phyloP scores from a whole-genome alignment of 139 green algal species.

The Zygnema circumcarinatum region DNA sequence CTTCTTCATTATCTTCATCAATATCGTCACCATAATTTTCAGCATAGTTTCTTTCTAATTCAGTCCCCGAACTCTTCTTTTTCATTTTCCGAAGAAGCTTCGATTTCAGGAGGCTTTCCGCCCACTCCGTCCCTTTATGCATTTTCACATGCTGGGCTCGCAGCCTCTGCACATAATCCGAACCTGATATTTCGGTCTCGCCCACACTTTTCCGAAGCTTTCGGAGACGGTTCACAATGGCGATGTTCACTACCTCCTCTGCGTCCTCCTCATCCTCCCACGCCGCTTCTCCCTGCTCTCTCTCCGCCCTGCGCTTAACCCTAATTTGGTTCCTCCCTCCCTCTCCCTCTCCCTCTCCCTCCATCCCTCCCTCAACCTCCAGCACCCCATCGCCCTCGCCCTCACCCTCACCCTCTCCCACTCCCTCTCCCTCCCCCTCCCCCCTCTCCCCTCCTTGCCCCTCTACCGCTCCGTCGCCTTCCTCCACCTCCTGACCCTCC shows the following conservation, averaged over 20 bases:
- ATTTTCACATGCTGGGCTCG: conserved; percentile 47
- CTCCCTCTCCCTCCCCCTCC: not conserved
- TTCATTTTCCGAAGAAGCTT: not conserved
- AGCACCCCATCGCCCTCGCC: conserved; percentile 27
- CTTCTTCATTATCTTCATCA: conserved; percentile 20
- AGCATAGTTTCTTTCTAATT: conserved; percentile 20
- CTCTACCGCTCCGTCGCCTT: not conserved
- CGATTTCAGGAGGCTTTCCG: conserved; percentile 19
- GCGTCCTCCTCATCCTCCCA: conserved; percentile 55
- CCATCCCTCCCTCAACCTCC: too few species aligned
- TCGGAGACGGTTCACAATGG: conserved; percentile 29
- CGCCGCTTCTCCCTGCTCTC: conserved; percentile 13
- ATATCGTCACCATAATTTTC: conserved; percentile 5
- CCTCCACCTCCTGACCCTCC: not conserved
- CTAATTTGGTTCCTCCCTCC: conserved; percentile 3
- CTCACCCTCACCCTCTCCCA: conserved; percentile 17
- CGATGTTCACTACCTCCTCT: conserved; percentile 27
- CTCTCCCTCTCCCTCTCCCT: conserved; percentile 41
- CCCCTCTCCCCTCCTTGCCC: not conserved
- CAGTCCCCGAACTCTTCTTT: conserved; percentile 17
- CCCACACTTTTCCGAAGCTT: conserved; percentile 42
- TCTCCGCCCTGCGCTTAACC: conserved; percentile 13
- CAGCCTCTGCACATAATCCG: conserved; percentile 45
- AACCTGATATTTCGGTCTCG: conserved; percentile 32
- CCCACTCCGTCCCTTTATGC: conserved; percentile 48